Base-by-base conservation (phyloP, 2,329 filamentous ascomycete species). In the Cyphellophora europaea region DNA sequence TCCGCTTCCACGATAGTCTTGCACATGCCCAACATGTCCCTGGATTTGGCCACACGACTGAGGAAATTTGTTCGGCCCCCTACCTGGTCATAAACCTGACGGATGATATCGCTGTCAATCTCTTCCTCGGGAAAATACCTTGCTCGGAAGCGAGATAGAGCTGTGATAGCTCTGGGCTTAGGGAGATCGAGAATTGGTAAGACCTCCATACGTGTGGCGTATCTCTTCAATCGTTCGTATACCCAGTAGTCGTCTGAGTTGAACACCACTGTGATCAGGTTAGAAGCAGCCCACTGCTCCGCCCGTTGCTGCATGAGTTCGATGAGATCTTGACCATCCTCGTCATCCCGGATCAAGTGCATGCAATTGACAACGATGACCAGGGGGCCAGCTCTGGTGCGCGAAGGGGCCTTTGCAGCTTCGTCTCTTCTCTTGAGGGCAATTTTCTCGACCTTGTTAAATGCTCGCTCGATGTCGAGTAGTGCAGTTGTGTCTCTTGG, bases 201-300 rank as follows among this genome's bases (percentile, higher is more conserved):
- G 4, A 98, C 82, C 53, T 95, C 88, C 85, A 98, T 93, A 30
- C 91, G 77, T 2, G 88, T 94, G 3, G 87, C 85, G 40, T 94
- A 80, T 55, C 85, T 80, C 66, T 95, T 95, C 34, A 98, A 65
- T 11, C 88, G 75, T 58, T 98, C 91, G 52, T 95, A 96, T 1
- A 98, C 83, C 91, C 91, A 98, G 61, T 94, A 98, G 55, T 96
- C 91, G 58, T 98, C 91, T 35, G 79, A 88, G 61, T 95, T 96
- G 63, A 98, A 87, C 19, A 98, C 79, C 39, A 78, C 65, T 1
- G 91, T 96, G 18, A 93, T 84, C 6, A 98, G 71, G 45, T 86
- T 89, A 13, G 83, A 77, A 2, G 89, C 91, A 2, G 91, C 89
- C 91, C 91, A 98, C 57, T 91, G 83, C 59, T 98, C 91, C 2